These are phyloP conservation scores for Acanthamoeba castellanii DNA, from an alignment of 208 protist genomes.

Conservation along the genomic window DNA sequence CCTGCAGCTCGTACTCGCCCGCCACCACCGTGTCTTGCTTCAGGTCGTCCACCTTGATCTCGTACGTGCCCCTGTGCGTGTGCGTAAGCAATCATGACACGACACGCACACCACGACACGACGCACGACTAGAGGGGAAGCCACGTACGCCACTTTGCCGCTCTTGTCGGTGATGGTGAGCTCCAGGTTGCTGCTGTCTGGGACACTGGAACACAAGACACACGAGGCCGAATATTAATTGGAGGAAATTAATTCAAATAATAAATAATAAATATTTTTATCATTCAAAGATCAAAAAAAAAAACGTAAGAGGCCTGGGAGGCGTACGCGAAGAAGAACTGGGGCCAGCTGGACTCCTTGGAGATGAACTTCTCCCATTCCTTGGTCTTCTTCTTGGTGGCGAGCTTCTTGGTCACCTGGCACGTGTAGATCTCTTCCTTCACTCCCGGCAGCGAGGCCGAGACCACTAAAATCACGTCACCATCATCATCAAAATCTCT, in stretches of 20 bases:
- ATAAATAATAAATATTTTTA: not conserved
- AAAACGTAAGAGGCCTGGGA: not conserved
- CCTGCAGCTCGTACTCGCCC: not conserved
- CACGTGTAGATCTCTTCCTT: constrained; percentile 2
- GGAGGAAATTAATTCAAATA: no score
- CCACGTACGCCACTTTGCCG: constrained; percentile 27
- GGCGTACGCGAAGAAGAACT: constrained; percentile 48
- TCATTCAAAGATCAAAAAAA: not conserved
- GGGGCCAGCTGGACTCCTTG: constrained; percentile 45
- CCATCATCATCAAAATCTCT: not conserved
- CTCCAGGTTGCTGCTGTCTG: constrained; percentile 6
- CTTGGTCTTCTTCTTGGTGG: constrained; percentile 35
- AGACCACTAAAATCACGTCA: not conserved
- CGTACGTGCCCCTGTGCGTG: not conserved
- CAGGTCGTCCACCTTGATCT: constrained; percentile 11
- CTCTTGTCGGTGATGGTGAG: constrained; percentile 42
- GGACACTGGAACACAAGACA: not conserved
- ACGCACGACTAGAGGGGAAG: not conserved
- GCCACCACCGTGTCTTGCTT: constrained; percentile 8
- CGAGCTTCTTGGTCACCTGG: not conserved
- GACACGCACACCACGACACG: not conserved
- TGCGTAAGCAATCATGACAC: not conserved
- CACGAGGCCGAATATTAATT: no score
- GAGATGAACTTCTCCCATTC: constrained; percentile 36
- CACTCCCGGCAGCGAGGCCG: not conserved